These are phyloP conservation scores for Neoboletus brunneissimus DNA, from an alignment of 768 basidiomycete species.

Conservation along the genomic window DNA sequence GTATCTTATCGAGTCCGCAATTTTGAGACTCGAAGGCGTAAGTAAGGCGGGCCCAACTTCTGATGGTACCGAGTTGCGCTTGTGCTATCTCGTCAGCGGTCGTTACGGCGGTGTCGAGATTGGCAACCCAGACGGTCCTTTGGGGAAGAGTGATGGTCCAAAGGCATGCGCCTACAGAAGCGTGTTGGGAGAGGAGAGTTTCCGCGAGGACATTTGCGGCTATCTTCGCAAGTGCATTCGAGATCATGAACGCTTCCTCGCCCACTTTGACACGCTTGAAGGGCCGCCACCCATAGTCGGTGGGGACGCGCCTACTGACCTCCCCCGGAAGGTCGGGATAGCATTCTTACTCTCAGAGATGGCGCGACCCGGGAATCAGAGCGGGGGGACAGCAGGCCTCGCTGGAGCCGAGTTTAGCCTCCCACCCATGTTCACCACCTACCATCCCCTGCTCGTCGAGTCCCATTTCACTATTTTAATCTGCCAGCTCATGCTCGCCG, in stretches of 20 bases:
- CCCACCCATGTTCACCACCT: slow-evolving; percentile 77
- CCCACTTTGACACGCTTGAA: slow-evolving; percentile 79
- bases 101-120: slow-evolving; percentile 83
- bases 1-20: slow-evolving; percentile 66
- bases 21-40: slow-evolving; percentile 70
- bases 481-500: slow-evolving; percentile 73
- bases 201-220: slow-evolving; percentile 58
- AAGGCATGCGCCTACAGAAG: slow-evolving; percentile 66
- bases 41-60: slow-evolving; percentile 47
- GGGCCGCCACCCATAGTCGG: slow-evolving; percentile 23
- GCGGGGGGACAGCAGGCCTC: slow-evolving; percentile 31
- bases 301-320: slow-evolving; percentile 27
- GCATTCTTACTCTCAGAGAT: slow-evolving; percentile 70
- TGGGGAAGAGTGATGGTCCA: slow-evolving; percentile 54
- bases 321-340: slow-evolving; percentile 57
- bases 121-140: slow-evolving; percentile 75
- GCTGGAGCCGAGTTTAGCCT: slow-evolving; percentile 36
- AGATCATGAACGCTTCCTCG: slow-evolving; percentile 81
- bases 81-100: slow-evolving; percentile 73
- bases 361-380: slow-evolving; percentile 59
- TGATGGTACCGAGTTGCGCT: slow-evolving; percentile 72
- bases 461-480: slow-evolving; percentile 80
- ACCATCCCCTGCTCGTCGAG: slow-evolving; percentile 87
- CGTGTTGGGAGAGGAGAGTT: slow-evolving; percentile 50
- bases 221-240: slow-evolving; percentile 73